phyloP scores from a whole-genome alignment of 306 rosid genomes.

The Corylus americana region DNA sequence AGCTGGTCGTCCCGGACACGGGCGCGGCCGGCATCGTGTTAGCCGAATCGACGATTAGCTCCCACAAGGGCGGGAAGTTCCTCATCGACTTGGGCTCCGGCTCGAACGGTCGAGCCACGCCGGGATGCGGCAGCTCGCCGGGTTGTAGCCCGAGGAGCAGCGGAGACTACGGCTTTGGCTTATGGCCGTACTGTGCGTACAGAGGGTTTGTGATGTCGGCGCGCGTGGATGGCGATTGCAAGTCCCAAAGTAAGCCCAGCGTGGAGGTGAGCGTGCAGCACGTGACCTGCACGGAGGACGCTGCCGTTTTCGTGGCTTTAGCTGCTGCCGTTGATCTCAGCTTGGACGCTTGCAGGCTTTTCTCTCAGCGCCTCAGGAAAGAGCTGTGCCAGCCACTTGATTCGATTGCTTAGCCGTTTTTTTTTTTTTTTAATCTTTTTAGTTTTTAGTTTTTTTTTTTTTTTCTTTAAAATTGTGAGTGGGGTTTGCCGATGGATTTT shows the following conservation, averaged over 20 bases:
- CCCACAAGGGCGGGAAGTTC: constrained; percentile 56
- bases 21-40: constrained; percentile 62
- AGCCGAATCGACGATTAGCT: constrained; percentile 65
- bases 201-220: constrained; percentile 73
- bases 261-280: constrained; percentile 64
- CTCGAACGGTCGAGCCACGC: constrained; percentile 34
- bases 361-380: constrained; percentile 60
- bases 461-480: too few relatives aligned
- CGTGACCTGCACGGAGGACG: constrained; percentile 66
- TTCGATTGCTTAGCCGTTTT: constrained; percentile 28
- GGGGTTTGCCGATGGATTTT: constrained; percentile 28
- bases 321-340: constrained; percentile 65
- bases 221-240: constrained; percentile 56
- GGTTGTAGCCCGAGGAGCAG: constrained; percentile 71
- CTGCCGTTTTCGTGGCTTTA: constrained; percentile 57
- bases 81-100: constrained; percentile 48
- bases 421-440: background rate
- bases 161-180: constrained; percentile 73
- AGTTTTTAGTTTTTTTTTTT: background rate
- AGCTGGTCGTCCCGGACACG: constrained; percentile 65
- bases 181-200: constrained; percentile 78
- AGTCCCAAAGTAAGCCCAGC: constrained; percentile 46
- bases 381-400: constrained; percentile 51
- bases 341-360: constrained; percentile 59
- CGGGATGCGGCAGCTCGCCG: constrained; percentile 55